Evolutionary conservation across 495 filamentous ascomycete species (phyloP), one percentile per base, ranked within the genome.

Genomic region (Rostrohypoxylon terebratum): DNA sequence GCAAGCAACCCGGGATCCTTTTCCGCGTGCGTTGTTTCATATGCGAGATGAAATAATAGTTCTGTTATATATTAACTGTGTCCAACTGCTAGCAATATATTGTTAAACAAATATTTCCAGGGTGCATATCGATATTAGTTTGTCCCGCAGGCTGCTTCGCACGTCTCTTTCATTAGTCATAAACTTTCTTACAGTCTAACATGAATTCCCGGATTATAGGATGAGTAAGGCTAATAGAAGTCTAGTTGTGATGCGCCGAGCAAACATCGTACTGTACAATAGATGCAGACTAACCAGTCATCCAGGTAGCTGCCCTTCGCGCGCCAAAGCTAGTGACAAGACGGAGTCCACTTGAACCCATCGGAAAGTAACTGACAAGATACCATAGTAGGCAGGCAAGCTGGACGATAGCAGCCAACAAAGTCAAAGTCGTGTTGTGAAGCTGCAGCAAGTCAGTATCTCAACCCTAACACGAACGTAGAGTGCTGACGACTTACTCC

Each of bases 351-450:
- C 89, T 93, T 55, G 91, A 92, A 23, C 96, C 96, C 94, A 98
- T 97, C 2, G 96, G 96, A 79, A 99, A 99, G 83, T 99, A 99
- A 82, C 92, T 96, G 81, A 99, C 91, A 9, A 97, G 85, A 81
- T 98, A 98, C 95, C 96, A 99, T 28, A 94, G 65, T 50, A 98
- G 85, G 57, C 90, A 90, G 58, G 88, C 90, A 57, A 98, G 82
- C 78, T 99, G 96, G 75, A 92, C 82, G 70, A 98, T 85, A 54
- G 92, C 89, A 21, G 93, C 90, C 70, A 98, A 80, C 34, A 98
- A 82, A 28, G 96, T 97, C 66, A 98, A 89, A 73, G 95, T 74
- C 28, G 91, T 92, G 74, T 81, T 91, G 76, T 91, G 90, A 68
- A 94, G 88, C 95, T 97, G 69, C 38, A 51, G 68, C n/a, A 59